These are phyloP conservation scores for Aspergillus flavus DNA, from an alignment of 2,329 filamentous ascomycete genomes.

Conservation along the genomic window DNA sequence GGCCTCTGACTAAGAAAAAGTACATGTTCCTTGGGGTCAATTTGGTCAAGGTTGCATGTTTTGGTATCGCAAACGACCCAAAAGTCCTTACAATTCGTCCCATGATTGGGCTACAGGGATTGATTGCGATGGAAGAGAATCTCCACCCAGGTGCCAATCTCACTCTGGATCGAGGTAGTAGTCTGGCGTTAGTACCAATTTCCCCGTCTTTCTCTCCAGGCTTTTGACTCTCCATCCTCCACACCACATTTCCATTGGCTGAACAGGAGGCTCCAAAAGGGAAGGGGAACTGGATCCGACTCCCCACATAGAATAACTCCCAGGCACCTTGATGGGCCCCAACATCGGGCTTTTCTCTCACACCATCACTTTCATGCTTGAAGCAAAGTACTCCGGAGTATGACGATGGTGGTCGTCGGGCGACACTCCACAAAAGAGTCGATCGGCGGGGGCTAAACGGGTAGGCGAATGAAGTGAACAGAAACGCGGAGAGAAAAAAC, in stretches of 20 bases:
- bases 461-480: background rate
- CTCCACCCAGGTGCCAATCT: slow-evolving; percentile 18
- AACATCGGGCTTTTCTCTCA: background rate
- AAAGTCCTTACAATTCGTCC: background rate
- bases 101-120: background rate
- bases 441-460: slow-evolving; percentile 13
- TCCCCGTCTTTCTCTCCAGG: slow-evolving; percentile 12
- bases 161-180: slow-evolving; percentile 20
- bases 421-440: background rate
- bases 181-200: background rate
- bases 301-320: slow-evolving; percentile 7
- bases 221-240: background rate
- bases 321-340: slow-evolving; percentile 7
- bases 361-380: background rate
- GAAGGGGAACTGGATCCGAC: background rate
- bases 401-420: slow-evolving; percentile 9
- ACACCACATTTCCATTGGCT: slow-evolving; percentile 5
- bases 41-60: background rate
- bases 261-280: background rate
- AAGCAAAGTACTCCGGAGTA: background rate
- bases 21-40: background rate
- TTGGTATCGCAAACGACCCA: slow-evolving; percentile 2
- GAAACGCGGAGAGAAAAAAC: background rate
- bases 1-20: background rate
- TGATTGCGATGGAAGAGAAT: background rate